phyloP scores from a whole-genome alignment of 176 grass and related monocot genomes.

The Oropetium thomaeum region DNA sequence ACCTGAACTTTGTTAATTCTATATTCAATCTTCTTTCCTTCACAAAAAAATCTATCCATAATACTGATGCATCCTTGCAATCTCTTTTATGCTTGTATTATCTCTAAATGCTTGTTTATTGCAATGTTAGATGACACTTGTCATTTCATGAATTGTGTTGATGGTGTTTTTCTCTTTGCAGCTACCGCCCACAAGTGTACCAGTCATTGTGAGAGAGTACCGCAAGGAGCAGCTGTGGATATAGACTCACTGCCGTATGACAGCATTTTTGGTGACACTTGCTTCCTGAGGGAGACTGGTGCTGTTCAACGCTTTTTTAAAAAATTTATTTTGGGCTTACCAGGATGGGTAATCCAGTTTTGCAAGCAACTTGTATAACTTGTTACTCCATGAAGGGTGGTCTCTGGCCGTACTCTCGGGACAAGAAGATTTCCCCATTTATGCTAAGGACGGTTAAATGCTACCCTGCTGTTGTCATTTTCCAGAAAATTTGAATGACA shows the following conservation, averaged over 20 bases:
- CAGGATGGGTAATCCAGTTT: slow-evolving; percentile 31
- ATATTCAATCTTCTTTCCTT: background rate
- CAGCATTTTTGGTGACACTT: slow-evolving; percentile 35
- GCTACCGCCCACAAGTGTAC: slow-evolving; percentile 77
- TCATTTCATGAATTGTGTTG: background rate
- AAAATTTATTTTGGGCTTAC: slow-evolving; percentile 26
- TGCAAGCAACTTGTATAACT: slow-evolving; percentile 6
- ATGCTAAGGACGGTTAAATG: background rate
- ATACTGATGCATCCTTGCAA: background rate
- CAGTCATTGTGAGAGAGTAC: slow-evolving; percentile 74
- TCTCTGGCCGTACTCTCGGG: background rate
- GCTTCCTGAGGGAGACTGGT: slow-evolving; percentile 4
- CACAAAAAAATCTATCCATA: background rate
- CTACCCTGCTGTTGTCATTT: background rate
- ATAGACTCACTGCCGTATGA: slow-evolving; percentile 37
- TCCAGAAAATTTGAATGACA: background rate
- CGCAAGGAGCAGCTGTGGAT: slow-evolving; percentile 71
- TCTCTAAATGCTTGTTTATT: background rate
- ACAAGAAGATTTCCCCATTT: background rate
- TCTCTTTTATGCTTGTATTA: background rate
- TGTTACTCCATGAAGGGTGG: slow-evolving; percentile 22
- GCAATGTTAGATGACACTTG: background rate
- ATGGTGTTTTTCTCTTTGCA: slow-evolving; percentile 22
- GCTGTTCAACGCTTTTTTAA: too few species aligned
- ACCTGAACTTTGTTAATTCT: background rate